Percentiles rank a stretch among this genome's conserved stretches.
Conservation (phyloP, 192 early-diverging fungal genomes). For the Coemansia sp. region DNA sequence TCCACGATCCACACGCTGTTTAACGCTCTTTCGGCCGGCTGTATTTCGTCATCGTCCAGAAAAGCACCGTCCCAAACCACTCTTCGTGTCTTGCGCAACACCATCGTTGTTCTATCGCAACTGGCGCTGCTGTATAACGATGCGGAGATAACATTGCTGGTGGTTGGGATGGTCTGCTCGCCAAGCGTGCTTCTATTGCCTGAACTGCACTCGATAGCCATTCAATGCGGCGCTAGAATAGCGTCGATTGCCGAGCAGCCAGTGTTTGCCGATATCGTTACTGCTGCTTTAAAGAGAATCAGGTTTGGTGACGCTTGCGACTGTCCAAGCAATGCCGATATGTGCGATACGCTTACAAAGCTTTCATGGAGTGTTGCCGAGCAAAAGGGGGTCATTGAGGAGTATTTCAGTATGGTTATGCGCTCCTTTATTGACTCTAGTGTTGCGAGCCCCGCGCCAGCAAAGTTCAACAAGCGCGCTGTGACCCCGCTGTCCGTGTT, state of each 20-base stretch:
- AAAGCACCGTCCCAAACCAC: neutral
- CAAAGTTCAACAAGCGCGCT: conserved; percentile 11
- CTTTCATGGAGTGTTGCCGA: conserved; percentile 26
- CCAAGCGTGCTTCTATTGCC: conserved; percentile 57
- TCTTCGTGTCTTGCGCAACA: conserved; percentile 43
- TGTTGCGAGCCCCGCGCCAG: conserved; percentile 16
- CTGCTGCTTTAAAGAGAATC: conserved; percentile 35
- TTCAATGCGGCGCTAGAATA: conserved; percentile 61
- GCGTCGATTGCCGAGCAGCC: conserved; percentile 59
- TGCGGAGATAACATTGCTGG: conserved; percentile 58
- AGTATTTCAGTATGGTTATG: conserved; percentile 26
- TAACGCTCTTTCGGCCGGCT: conserved; percentile 32
- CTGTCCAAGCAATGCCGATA: conserved; percentile 15
- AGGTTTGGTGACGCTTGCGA: conserved; percentile 21
- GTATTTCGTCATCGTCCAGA: conserved; percentile 1
- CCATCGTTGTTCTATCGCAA: conserved; percentile 35
- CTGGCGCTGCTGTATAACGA: conserved; percentile 32
- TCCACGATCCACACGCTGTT: conserved; percentile 41
- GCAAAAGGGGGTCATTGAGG: conserved; percentile 28
- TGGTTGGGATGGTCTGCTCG: conserved; percentile 66
- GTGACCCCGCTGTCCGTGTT: conserved; percentile 50
- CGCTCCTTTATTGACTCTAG: conserved; percentile 45
- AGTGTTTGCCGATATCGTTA: conserved; percentile 64
- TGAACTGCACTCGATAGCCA: conserved; percentile 52
- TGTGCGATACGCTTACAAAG: conserved; percentile 24